These are phyloP conservation scores for Blepharisma japonicum DNA, from an alignment of 73 alveolate species.

Conservation along the genomic window DNA sequence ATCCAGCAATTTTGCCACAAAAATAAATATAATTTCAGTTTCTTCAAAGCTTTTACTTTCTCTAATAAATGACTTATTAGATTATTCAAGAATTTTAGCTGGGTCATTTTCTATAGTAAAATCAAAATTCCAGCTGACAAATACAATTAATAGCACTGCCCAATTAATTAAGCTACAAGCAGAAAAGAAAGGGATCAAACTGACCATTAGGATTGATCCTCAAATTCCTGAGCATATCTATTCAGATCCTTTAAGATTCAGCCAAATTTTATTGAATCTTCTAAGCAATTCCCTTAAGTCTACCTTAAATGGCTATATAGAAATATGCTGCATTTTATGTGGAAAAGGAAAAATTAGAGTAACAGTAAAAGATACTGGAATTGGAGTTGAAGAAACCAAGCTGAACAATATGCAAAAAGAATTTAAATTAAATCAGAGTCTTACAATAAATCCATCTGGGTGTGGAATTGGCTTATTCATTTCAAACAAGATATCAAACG, in stretches of 20 bases:
- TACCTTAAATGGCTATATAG: slow-evolving; percentile 40
- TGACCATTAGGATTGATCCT: neutral
- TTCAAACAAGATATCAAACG: neutral
- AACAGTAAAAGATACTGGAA: neutral
- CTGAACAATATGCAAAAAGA: neutral
- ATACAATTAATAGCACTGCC: neutral
- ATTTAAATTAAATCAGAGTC: neutral
- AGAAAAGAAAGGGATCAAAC: neutral
- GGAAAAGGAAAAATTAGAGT: neutral
- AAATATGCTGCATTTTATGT: neutral
- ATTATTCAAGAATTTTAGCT: slow-evolving; percentile 34
- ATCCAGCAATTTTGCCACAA: neutral
- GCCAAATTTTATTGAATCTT: slow-evolving; percentile 40
- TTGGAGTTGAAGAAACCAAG: neutral
- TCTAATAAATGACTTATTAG: slow-evolving; percentile 43
- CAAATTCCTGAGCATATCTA: slow-evolving; percentile 28
- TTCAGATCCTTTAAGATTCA: slow-evolving; percentile 38
- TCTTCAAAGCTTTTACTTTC: slow-evolving; percentile 34
- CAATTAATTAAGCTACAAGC: neutral
- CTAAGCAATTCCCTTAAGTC: slow-evolving; percentile 42
- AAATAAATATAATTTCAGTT: slow-evolving; percentile 22
- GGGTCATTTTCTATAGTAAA: slow-evolving; percentile 30
- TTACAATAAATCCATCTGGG: neutral
- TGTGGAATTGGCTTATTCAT: neutral
- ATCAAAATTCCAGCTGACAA: neutral